Base-by-base conservation (phyloP, 768 basidiomycete species). In the Termitomyces sp. region DNA sequence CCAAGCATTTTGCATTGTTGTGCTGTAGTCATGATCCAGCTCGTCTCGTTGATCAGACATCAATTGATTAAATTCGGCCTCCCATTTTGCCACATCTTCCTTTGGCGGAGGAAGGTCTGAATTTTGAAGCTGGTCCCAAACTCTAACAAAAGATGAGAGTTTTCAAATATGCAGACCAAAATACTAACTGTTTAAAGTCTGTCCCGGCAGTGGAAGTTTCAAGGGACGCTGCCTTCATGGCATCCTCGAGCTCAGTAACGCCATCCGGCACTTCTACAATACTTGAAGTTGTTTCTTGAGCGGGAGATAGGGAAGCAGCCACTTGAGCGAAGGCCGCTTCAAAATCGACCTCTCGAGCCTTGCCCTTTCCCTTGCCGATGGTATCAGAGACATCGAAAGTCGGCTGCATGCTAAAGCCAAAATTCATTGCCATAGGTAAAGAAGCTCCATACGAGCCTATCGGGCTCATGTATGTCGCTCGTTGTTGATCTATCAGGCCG, bases 281-380 rank as follows among this genome's bases (percentile, higher is more conserved):
- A 55, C 77, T 75, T 18, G 82, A 80, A 52, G 72, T 77, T 35
- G 78, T 76, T 28, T 73, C 63, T 63, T 82, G 78, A 32, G 68
- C 64, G 28, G 54, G 54, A 13, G 74, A 72, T n/a, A 87, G 67
- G 20, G 85, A 84, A n/a, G 83, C 84, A 6, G 78, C 77, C 2
- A 82, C 77, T 66, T 89, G 83, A 12, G 86, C 88, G 73, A 94
- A 93, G 11, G 91, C 92, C n/a, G 88, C 88, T 65, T 94, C 92
- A 60, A 93, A 92, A 71, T 92, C 92, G 4, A 83, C 84, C 56
- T 92, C 89, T 59, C 83, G 80, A 18, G 79, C 84, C 70, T 93
- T 95, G 2, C 90, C 92, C 71, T 96, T 98, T 15, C 87, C 90
- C 67, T 87, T 85, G 5, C 69, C 76, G 59, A 74, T 70, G 16